Evolutionary conservation across 228 moss, liverwort and hornwort genomes (phyloP).

Genomic region (Sphagnum magellanicum): DNA sequence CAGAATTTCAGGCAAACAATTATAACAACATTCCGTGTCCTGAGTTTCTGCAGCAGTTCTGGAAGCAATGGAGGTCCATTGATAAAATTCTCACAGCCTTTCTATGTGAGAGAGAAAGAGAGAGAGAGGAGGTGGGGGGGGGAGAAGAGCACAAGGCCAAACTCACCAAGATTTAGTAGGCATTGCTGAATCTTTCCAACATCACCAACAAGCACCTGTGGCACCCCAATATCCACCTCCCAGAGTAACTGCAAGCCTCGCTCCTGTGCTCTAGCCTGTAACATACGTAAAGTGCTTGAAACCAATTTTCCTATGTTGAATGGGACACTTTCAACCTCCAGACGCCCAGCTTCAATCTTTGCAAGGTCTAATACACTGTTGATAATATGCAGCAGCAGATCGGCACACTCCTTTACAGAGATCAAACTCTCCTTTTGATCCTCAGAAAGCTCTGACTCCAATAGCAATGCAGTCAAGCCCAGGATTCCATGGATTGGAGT

Average conservation of each 20-base stretch:
- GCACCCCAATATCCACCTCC: conserved; percentile 67
- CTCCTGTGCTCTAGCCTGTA: conserved; percentile 70
- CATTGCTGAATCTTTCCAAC: conserved; percentile 84
- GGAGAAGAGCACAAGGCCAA: neutral
- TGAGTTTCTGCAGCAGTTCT: too few relatives aligned
- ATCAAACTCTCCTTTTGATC: conserved; percentile 77
- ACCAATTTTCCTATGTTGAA: conserved; percentile 76
- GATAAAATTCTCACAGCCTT: too few relatives aligned
- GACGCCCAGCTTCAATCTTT: conserved; percentile 88
- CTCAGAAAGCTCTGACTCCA: conserved; percentile 65
- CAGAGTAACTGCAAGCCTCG: conserved; percentile 62
- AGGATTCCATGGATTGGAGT: conserved; percentile 94
- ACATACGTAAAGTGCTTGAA: conserved; percentile 70
- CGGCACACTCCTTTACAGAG: conserved; percentile 84
- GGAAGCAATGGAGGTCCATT: too few relatives aligned
- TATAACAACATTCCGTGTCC: too few relatives aligned
- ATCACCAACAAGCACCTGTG: conserved; percentile 62
- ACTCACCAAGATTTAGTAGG: conserved; percentile 68
- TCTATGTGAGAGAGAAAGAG: neutral
- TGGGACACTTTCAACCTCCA: conserved; percentile 74
- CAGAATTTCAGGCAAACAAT: too few relatives aligned
- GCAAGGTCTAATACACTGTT: conserved; percentile 84
- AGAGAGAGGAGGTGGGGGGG: neutral
- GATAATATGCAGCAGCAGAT: conserved; percentile 81
- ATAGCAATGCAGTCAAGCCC: conserved; percentile 73